Evolutionary conservation across 352 stramenopile genomes (phyloP), one percentile per base, ranked within the genome.

Genomic region (Peronospora destructor): DNA sequence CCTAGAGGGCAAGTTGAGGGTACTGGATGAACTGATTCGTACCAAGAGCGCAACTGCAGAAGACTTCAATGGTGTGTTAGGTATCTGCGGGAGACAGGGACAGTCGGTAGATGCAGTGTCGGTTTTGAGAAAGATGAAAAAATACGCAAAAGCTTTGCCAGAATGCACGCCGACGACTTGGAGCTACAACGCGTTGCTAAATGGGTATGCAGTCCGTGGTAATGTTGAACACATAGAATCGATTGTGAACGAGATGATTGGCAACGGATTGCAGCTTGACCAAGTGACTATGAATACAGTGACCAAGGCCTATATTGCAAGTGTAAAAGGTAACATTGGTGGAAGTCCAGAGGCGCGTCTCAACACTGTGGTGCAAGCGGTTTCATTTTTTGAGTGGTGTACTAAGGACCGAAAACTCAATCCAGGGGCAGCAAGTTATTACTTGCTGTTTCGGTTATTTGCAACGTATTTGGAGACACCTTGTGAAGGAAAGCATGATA

Each of bases 381-480:
- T 66, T 48, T 68, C 45, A 38, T 64, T 61, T 28, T 75, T 56
- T 45, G 46, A 70, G 12, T 72, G 55, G 68, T 58, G 68, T 47
- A 50, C 51, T 40, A 29, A 60, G 16, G 25, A 64, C 40, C 51
- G 72, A 23, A 56, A 53, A 10, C 23, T 71, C 11, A 58, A 61
- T 30, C 49, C 61, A 16, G 59, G 42, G 2, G 63, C 47, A 3
- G 63, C 57, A 13, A 85, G 56, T 23, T 65, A 78, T 56, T 84
- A 73, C 28, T 68, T 54, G 32, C 49, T 85, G 12, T 77, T 85
- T 40, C 71, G 72, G 1, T 47, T 76, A 4, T 86, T 85, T 51
- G 42, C 69, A 23, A 64, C 60, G 5, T 77, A 76, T 1, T 56
- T 73, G 3, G 64, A 76, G 6, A 47, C 39, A 3, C 26, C 26